A percentile compares a stretch with the other conserved stretches of the same genome.
Evolutionary conservation across 2,329 filamentous ascomycete genomes (phyloP).

Genomic region (Cucurbitaria berberidis): DNA sequence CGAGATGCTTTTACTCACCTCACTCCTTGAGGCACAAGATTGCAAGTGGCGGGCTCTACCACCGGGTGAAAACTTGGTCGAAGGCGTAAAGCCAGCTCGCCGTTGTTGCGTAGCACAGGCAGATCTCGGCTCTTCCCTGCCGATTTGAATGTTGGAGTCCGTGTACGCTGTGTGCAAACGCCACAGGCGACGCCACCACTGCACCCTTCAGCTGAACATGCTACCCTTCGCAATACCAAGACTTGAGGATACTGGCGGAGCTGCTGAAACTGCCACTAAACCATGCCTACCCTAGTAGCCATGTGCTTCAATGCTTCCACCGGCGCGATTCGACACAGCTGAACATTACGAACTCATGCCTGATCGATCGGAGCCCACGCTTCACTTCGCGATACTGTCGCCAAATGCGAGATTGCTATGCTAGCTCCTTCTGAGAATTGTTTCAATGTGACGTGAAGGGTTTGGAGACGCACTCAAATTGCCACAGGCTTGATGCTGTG

Average conservation of each 20-base stretch:
- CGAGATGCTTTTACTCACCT: slow-evolving; percentile 4
- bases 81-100: slow-evolving; percentile 22
- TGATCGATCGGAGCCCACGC: slow-evolving; percentile 35
- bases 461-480: slow-evolving; percentile 3
- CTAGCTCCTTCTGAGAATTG: slow-evolving; percentile 22
- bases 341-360: slow-evolving; percentile 37
- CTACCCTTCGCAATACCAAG: slow-evolving; percentile 26
- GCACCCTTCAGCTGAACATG: slow-evolving; percentile 40
- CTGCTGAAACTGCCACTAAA: slow-evolving; percentile 32
- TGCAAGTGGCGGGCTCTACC: slow-evolving; percentile 5
- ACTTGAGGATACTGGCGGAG: slow-evolving; percentile 24
- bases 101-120: slow-evolving; percentile 20
- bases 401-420: slow-evolving; percentile 16
- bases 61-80: slow-evolving; percentile 15
- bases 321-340: slow-evolving; percentile 43
- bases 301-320: slow-evolving; percentile 40
- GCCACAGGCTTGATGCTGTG: slow-evolving; percentile 8
- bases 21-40: slow-evolving; percentile 5
- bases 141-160: slow-evolving; percentile 5
- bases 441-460: slow-evolving; percentile 19
- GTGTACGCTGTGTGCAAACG: slow-evolving; percentile 22
- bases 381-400: slow-evolving; percentile 23
- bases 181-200: slow-evolving; percentile 43
- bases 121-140: slow-evolving; percentile 29
- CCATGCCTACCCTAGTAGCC: slow-evolving; percentile 39